Base-by-base conservation (phyloP, 2,329 filamentous ascomycete species). In the Ascocoryne sarcoides region DNA sequence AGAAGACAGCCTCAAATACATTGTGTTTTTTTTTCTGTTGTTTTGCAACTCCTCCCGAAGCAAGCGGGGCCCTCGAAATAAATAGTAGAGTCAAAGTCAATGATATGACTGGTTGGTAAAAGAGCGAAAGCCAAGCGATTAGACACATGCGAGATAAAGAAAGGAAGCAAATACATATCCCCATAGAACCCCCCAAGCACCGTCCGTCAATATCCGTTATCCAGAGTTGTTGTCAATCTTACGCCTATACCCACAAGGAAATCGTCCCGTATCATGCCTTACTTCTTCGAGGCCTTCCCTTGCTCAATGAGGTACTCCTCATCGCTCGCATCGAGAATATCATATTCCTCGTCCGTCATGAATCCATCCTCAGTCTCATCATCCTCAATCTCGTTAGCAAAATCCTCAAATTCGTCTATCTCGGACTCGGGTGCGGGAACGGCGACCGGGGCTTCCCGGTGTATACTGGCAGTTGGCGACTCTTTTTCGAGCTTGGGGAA, bases 401-500 rank as follows among this genome's bases (percentile, higher is more conserved):
- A 66, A 15, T 77, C 71, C 14, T 72, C 70, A 12, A 61, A 62
- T 33, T 65, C 58, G 29, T 58, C 50, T 49, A 59, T 42, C 44
- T 63, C 53, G 42, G 60, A 44, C 42, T 65, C 56, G 35, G 72
- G 60, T 54, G 79, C 75, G 19, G 70, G n/a, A n/a, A n/a, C 60
- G 26, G 63, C 66, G 39, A 64, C 59, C 21, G 66, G 53, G 37
- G 62, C 61, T n/a, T 73, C 69, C 59, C 85, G 70, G 54, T 93
- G 79, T n/a, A 84, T 75, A 65, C 87, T 94, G 15, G 82, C 73
- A 33, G 77, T 71, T 2, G 89, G 87, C 8, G 88, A 94, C 65
- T 96, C 92, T 67, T 93, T 95, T 54, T 95, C 88, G 29, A 96
- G 75, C 63, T 84, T 94, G 45, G 92, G 92, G 75, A 96, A 96